Base-by-base conservation (phyloP, 2,329 filamentous ascomycete species). In the Uncinocarpus reesii region DNA sequence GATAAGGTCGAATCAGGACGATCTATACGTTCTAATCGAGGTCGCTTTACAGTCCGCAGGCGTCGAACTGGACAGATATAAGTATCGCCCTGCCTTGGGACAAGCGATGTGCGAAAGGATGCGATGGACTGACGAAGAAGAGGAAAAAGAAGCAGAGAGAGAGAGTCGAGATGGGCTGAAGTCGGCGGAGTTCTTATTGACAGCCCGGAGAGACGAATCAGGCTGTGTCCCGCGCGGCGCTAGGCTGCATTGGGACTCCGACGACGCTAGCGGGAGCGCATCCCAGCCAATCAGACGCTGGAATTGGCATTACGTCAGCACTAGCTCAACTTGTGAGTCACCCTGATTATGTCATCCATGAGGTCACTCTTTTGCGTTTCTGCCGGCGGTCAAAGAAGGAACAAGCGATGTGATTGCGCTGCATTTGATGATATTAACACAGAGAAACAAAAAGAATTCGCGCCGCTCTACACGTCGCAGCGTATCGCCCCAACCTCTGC, bases 221-320 rank as follows among this genome's bases (percentile, higher is more conserved):
- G 49, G 32, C 47, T n/a, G 34, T 13, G 11, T 18, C 21, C 21
- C 5, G 10, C n/a, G 3, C 7, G n/a, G 4, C 51, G 32, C 51
- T 52, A 52, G 45, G 28, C 51, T 40, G 4, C 32, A 42, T 52
- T 45, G 47, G 51, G 51, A 50, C 47, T 52, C 51, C 51, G 51
- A 52, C 50, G 42, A 18, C 18, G n/a, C 5, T 42, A 32, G 7
- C n/a, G 15, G 15, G 24, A 24, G n/a, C 36, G 4, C 23, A 26
- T 16, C 6, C 18, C 18, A 26, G 20, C 38, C 38, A 49, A 49
- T 43, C 38, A 31, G 7, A 20, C 38, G 28, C 46, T 20, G 13
- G 8, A 15, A 29, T 15, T 7, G 3, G 37, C 10, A 8, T 40
- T 10, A 40, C 16, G 15, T 40, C 8, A 40, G 37, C 20, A 24